Percentiles rank a stretch among this genome's conserved stretches.
These are phyloP conservation scores for Trichoderma gracile DNA, from an alignment of 2,329 filamentous ascomycete genomes.

Conservation along the genomic window DNA sequence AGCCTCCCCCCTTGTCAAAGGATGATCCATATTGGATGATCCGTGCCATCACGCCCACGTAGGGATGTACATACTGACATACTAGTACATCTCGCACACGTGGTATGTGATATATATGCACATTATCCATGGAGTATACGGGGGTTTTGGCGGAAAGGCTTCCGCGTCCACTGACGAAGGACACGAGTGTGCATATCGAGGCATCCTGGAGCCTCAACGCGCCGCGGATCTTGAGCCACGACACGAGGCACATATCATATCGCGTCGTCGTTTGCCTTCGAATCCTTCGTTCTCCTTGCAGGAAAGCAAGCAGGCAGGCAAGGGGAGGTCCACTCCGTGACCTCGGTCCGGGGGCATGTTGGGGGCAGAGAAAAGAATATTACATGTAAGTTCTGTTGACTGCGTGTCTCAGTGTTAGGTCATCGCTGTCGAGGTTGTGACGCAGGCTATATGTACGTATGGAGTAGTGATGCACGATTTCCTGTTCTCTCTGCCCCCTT, in stretches of 20 bases:
- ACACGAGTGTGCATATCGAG: constrained; percentile 18
- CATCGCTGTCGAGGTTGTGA: not conserved
- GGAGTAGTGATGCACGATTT: not conserved
- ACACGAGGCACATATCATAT: constrained; percentile 4
- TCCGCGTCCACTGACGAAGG: not conserved
- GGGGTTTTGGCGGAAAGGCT: not conserved
- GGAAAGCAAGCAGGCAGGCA: no score
- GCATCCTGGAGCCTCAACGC: constrained; percentile 10
- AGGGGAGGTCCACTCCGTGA: no score
- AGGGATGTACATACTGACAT: not conserved
- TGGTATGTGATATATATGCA: no score
- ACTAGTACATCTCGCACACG: no score
- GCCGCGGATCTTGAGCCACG: constrained; percentile 11
- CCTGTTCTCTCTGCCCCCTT: not conserved
- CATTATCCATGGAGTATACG: not conserved
- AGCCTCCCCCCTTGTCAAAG: not conserved
- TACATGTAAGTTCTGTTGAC: no score
- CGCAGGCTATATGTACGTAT: not conserved
- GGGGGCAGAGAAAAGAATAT: no score
- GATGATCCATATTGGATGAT: constrained; percentile 20
- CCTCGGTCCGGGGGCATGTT: no score
- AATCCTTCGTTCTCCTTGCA: no score
- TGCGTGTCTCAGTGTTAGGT: not conserved
- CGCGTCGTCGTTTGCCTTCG: not conserved
- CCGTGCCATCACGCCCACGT: not conserved